Evolutionary conservation across 345 rosid species (phyloP), one percentile per base, ranked within the genome.

Genomic region (Anacardium occidentale): DNA sequence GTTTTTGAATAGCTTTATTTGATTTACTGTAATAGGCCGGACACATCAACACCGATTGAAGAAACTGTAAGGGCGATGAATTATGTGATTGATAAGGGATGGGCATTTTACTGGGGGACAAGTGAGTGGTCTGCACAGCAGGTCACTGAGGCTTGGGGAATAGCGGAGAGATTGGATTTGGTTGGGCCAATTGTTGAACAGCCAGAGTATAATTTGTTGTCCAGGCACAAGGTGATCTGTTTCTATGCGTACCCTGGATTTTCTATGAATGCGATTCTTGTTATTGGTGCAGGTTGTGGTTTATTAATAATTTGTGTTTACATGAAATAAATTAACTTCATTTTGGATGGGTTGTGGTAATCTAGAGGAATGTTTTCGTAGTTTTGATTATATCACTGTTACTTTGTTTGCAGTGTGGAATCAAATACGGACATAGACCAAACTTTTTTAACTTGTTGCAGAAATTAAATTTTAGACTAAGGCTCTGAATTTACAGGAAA

Each of bases 91-190:
- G 99, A 95, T 73, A 92, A 95, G 71, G 99, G 99, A 4, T 89
- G 93, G 99, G 98, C 99, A 6, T 95, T 95, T 70, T 95, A 95
- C 71, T 95, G 99, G 98, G 99, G 98, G 4, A 95, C 99, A 15
- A 95, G 98, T 74, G 99, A 95, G 82, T 95, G 98, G 99, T 87
- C 99, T 1, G 89, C 97, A 1, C 99, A 95, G 57, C 99, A 95
- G 77, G 88, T 95, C 76, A 95, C 99, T 14, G 99, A 92, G 77
- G 99, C 99, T 7, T 95, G 97, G 98, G 97, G 94, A 48, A 47
- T 87, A 73, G 99, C 97, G 0, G 87, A 92, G 75, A 84, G 89
- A 70, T 69, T 92, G 83, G 99, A 92, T 77, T 32, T 95, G 87
- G 88, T 89, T 56, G 98, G 99, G 59, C 99, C 99, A 7, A 83